These are phyloP conservation scores for Chytridiales sp. DNA, from an alignment of 371 early-diverging fungal species.

Conservation along the genomic window DNA sequence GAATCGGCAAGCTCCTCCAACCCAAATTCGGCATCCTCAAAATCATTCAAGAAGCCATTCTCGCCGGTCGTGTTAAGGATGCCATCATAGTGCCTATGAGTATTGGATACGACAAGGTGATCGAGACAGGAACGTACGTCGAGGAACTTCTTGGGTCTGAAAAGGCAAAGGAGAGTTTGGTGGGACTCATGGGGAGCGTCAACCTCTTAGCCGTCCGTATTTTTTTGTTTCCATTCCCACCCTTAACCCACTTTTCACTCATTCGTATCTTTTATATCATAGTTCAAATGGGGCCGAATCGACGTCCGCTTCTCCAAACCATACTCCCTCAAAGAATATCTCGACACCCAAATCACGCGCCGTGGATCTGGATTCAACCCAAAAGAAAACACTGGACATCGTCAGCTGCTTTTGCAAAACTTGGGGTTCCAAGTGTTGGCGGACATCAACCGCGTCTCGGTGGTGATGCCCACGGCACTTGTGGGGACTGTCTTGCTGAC, in stretches of 20 bases:
- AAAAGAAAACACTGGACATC: conserved; percentile 18
- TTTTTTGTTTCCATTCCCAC: not conserved
- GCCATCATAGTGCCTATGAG: conserved; percentile 80
- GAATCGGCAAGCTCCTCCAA: conserved; percentile 73
- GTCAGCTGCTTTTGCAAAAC: conserved; percentile 35
- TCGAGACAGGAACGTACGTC: conserved; percentile 78
- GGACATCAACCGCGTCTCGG: conserved; percentile 47
- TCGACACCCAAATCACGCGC: conserved; percentile 37
- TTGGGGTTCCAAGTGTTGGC: conserved; percentile 44
- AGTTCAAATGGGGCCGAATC: conserved; percentile 76
- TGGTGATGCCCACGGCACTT: conserved; percentile 85
- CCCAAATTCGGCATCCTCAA: conserved; percentile 84
- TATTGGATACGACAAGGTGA: conserved; percentile 83
- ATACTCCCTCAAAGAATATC: conserved; percentile 67
- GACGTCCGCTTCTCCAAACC: conserved; percentile 77
- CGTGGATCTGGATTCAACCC: conserved; percentile 35
- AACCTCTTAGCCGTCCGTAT: conserved; percentile 36
- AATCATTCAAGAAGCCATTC: conserved; percentile 72
- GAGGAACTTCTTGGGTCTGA: conserved; percentile 81
- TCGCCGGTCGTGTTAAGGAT: conserved; percentile 62
- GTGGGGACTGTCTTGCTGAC: conserved; percentile 81
- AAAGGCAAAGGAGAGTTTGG: conserved; percentile 79
- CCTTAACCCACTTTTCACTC: not conserved
- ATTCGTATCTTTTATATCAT: conserved; percentile 11
- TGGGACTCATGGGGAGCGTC: conserved; percentile 38